Evolutionary conservation across 2,329 filamentous ascomycete species (phyloP).

Genomic region (Arthrobotrys iridis): DNA sequence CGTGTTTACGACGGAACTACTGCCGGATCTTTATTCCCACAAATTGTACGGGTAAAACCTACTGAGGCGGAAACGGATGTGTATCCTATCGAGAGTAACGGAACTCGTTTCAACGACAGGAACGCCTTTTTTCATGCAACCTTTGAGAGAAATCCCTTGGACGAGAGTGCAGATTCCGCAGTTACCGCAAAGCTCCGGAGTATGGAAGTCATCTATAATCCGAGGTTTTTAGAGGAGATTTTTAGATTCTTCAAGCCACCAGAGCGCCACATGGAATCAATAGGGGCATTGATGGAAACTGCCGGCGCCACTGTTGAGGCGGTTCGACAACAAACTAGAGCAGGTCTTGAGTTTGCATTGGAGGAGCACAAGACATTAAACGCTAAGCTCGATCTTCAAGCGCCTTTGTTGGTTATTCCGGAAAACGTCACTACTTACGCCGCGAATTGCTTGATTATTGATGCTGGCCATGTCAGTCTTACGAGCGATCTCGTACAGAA

Average conservation of each 20-base stretch:
- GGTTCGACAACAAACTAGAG: conserved; percentile 91
- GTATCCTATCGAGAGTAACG: conserved; percentile 58
- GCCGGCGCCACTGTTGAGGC: conserved; percentile 96
- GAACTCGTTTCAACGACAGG: conserved; percentile 30
- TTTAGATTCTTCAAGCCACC: conserved; percentile 96
- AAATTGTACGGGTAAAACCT: conserved; percentile 92
- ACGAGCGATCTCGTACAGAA: conserved; percentile 94
- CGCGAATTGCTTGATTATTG: conserved; percentile 89
- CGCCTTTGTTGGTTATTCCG: conserved; percentile 93
- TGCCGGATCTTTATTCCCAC: conserved; percentile 85
- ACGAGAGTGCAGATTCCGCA: conserved; percentile 89
- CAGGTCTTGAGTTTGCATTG: conserved; percentile 92
- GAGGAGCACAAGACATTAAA: conserved; percentile 99
- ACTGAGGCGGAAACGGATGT: conserved; percentile 69
- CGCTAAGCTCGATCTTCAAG: conserved; percentile 92
- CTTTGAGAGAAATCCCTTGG: conserved; percentile 93
- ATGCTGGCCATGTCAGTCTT: conserved; percentile 94
- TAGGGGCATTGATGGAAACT: conserved; percentile 92
- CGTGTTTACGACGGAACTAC: conserved; percentile 97
- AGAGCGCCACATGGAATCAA: conserved; percentile 97
- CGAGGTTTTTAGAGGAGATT: conserved; percentile 87
- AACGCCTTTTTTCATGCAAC: conserved; percentile 84
- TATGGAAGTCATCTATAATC: conserved; percentile 97
- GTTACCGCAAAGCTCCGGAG: conserved; percentile 91
- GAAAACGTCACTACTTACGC: conserved; percentile 85